A percentile compares a stretch with the other conserved stretches of the same genome.
These are phyloP conservation scores for Hymenoscyphus albidus DNA, from an alignment of 2,329 filamentous ascomycete species.

Conservation along the genomic window DNA sequence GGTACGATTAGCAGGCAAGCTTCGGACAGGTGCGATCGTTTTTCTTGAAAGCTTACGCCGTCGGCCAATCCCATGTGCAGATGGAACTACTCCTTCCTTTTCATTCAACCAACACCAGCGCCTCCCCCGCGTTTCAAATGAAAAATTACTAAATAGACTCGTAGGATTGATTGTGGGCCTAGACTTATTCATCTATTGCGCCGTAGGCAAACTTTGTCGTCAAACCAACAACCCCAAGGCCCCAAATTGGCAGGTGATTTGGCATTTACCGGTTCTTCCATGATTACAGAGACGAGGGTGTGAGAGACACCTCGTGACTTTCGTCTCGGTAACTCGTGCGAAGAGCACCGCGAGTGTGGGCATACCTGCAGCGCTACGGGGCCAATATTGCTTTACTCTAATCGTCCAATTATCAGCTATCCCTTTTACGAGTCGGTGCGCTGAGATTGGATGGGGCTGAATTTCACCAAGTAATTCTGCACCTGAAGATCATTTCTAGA, in stretches of 20 bases:
- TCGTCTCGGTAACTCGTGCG: conserved; percentile 1
- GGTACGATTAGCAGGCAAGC: background rate
- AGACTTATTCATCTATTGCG: background rate
- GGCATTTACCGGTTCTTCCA: background rate
- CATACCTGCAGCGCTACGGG: background rate
- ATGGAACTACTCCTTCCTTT: background rate
- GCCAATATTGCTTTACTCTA: conserved; percentile 1
- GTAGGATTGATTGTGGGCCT: background rate
- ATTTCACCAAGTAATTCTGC: background rate
- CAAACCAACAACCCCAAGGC: background rate
- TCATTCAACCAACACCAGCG: conserved; percentile 1
- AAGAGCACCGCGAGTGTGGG: background rate
- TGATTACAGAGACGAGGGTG: background rate
- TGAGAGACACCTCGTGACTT: background rate
- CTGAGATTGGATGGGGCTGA: conserved; percentile 3
- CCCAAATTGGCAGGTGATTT: background rate
- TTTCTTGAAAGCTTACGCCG: background rate
- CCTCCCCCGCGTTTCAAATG: conserved; percentile 6
- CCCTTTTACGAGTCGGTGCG: background rate
- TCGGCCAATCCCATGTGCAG: background rate
- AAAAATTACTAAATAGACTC: background rate
- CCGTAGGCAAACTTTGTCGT: background rate
- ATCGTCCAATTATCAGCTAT: background rate
- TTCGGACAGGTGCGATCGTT: conserved; percentile 6
- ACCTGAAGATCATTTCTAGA: background rate